Conservation (phyloP, 2,329 filamentous ascomycete species). For the Neofusicoccum laricinum region DNA sequence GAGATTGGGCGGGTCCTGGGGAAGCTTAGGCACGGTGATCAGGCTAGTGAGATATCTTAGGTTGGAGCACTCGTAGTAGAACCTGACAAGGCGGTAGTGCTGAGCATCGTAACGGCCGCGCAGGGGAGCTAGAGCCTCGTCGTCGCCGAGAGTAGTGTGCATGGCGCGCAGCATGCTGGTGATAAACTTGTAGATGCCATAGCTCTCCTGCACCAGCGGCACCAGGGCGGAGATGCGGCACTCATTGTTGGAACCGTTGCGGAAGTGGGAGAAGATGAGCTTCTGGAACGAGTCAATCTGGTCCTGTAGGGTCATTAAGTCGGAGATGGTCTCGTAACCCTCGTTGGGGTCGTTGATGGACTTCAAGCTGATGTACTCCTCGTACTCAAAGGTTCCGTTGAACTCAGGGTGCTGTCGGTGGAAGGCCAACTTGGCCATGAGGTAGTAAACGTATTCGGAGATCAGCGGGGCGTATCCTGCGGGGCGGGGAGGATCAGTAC, state of each 20-base stretch:
- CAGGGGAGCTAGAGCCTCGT: slow-evolving; percentile 85
- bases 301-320: slow-evolving; percentile 94
- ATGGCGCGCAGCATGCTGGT: slow-evolving; percentile 99
- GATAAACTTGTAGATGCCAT: slow-evolving; percentile 99
- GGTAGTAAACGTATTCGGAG: slow-evolving; percentile 92
- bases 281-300: slow-evolving; percentile 99
- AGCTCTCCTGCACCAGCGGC: slow-evolving; percentile 92
- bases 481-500: neutral
- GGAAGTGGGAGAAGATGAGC: slow-evolving; percentile 95
- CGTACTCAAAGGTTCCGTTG: slow-evolving; percentile 98
- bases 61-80: slow-evolving; percentile 99
- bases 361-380: slow-evolving; percentile 97
- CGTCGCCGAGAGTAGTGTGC: slow-evolving; percentile 92
- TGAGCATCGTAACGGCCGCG: slow-evolving; percentile 89
- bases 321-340: slow-evolving; percentile 91
- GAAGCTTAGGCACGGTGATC: slow-evolving; percentile 93
- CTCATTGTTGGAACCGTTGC: slow-evolving; percentile 88
- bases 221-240: slow-evolving; percentile 93
- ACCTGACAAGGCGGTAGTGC: slow-evolving; percentile 93
- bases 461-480: slow-evolving; percentile 83
- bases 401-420: slow-evolving; percentile 96
- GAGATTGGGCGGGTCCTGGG: slow-evolving; percentile 88
- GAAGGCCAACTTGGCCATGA: slow-evolving; percentile 93
- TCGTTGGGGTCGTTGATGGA: slow-evolving; percentile 98
- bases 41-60: slow-evolving; percentile 92